Percentiles rank a stretch among this genome's conserved stretches.
phyloP scores from a whole-genome alignment of 345 rosid genomes.

The Populus simonii region DNA sequence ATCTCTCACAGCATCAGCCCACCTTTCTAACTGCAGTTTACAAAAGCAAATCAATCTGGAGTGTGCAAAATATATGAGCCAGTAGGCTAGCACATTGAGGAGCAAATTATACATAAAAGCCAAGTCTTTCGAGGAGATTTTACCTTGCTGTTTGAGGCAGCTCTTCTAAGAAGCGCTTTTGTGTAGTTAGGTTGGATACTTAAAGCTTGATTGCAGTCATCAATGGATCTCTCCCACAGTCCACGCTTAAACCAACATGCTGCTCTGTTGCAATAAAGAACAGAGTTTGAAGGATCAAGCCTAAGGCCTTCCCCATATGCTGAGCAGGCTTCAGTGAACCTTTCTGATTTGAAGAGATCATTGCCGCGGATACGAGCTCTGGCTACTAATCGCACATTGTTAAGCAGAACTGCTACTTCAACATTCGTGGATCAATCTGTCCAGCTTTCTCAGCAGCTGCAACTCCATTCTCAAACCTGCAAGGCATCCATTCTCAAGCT shows the following conservation, averaged over 20 bases:
- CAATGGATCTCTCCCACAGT: conserved; percentile 72
- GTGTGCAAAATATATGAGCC: background rate
- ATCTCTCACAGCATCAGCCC: conserved; percentile 88
- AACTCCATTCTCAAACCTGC: conserved; percentile 95
- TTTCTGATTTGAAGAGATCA: conserved; percentile 89
- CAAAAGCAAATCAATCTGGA: background rate
- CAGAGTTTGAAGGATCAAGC: conserved; percentile 75
- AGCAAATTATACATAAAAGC: conserved; percentile 1
- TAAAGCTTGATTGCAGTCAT: conserved; percentile 78
- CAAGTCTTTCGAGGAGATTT: background rate
- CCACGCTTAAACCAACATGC: conserved; percentile 93
- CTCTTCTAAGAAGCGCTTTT: conserved; percentile 83
- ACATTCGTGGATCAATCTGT: conserved; percentile 58
- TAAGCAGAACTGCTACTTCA: conserved; percentile 61
- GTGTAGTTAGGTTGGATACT: conserved; percentile 62
- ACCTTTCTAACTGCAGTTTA: conserved; percentile 64
- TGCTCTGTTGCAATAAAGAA: conserved; percentile 78
- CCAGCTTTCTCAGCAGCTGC: conserved; percentile 75
- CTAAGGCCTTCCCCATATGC: conserved; percentile 89
- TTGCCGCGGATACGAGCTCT: conserved; percentile 83
- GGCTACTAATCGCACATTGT: conserved; percentile 58
- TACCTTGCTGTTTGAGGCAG: conserved; percentile 85
- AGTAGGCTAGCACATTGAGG: background rate
- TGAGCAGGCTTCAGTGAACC: conserved; percentile 91
- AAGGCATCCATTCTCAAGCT: conserved; percentile 44